Evolutionary conservation across 305 asterid genomes (phyloP), one percentile per base, ranked within the genome.

Genomic region (Fraxinus floribunda): DNA sequence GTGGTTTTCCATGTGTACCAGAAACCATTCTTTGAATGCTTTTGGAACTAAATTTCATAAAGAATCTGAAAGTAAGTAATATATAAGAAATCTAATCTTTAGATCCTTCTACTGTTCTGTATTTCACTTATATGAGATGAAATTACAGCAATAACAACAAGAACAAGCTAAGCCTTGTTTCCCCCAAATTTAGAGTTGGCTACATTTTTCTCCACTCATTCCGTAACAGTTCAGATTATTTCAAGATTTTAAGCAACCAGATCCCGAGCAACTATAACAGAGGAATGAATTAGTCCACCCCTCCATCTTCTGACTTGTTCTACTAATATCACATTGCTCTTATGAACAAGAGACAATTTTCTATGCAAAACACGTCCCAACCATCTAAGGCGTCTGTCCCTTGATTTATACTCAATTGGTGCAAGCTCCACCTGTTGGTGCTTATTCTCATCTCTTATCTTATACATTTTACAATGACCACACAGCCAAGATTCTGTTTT

Each of bases 71-170:
- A 72, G 55, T 36, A 15, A 34, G 75, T 49, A 62, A 36, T 73
- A 74, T 66, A 49, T 16, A 75, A 20, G 29, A 66, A 80, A 57
- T 22, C 52, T 26, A 16, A 30, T 36, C 30, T 35, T 24, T 13
- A 49, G 2, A 46, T 78, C 36, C 20, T 60, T 76, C 3, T 6
- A 39, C 49, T n/a, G 55, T 26, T 77, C 75, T 66, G 38, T 36
- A 41, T 24, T 71, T 39, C 76, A 68, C 57, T 79, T 66, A 78
- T 18, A 13, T 18, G 41, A 11, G 66, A 78, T 84, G 22, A 36
- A 81, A 30, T 16, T 44, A 16, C 49, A 32, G 22, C 30, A 60
- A 60, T 60, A 60, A 60, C 15, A 60, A 60, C 0, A 60, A 60
- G 32, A 60, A 60, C 13, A 60, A 20, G 5, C 70, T 60, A 20